Percentiles rank a stretch among this genome's conserved stretches.
Evolutionary conservation across 1,284 basidiomycete genomes (phyloP).

Genomic region (Mycena sp.): DNA sequence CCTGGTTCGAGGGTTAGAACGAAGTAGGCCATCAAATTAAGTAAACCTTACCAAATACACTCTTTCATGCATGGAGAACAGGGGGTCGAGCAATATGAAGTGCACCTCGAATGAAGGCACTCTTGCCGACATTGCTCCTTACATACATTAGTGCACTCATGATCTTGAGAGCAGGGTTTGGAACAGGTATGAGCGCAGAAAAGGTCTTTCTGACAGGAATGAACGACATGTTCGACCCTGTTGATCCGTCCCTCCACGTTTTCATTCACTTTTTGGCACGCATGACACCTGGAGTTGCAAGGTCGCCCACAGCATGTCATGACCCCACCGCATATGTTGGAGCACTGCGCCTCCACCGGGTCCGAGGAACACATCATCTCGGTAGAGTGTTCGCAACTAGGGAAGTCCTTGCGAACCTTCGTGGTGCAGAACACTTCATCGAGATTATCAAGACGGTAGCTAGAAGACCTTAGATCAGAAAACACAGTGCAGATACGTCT

Average conservation of each 20-base stretch:
- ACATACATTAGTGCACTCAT: conserved; percentile 63
- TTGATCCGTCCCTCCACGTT: conserved; percentile 26
- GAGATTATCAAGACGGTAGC: conserved; percentile 59
- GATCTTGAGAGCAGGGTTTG: conserved; percentile 60
- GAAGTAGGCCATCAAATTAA: background rate
- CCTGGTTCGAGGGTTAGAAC: conserved; percentile 46
- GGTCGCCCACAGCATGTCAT: conserved; percentile 68
- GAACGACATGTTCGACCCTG: conserved; percentile 55
- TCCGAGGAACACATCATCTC: conserved; percentile 59
- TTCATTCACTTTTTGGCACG: conserved; percentile 58
- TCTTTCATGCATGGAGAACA: conserved; percentile 75
- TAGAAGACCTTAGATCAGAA: conserved; percentile 43
- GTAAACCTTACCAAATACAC: conserved; percentile 62
- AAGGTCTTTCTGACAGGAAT: conserved; percentile 63
- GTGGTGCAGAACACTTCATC: conserved; percentile 57
- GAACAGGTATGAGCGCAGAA: conserved; percentile 72
- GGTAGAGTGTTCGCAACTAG: conserved; percentile 67
- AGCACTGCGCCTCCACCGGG: conserved; percentile 55
- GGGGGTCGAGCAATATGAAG: conserved; percentile 58
- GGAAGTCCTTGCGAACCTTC: conserved; percentile 58
- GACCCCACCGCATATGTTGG: conserved; percentile 53
- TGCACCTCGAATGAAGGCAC: conserved; percentile 66
- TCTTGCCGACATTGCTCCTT: conserved; percentile 61
- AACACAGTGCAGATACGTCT: background rate
- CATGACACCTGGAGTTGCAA: conserved; percentile 61